Conservation (phyloP, 1,139 yeast species). For the Entelexis paramagnoliae region DNA sequence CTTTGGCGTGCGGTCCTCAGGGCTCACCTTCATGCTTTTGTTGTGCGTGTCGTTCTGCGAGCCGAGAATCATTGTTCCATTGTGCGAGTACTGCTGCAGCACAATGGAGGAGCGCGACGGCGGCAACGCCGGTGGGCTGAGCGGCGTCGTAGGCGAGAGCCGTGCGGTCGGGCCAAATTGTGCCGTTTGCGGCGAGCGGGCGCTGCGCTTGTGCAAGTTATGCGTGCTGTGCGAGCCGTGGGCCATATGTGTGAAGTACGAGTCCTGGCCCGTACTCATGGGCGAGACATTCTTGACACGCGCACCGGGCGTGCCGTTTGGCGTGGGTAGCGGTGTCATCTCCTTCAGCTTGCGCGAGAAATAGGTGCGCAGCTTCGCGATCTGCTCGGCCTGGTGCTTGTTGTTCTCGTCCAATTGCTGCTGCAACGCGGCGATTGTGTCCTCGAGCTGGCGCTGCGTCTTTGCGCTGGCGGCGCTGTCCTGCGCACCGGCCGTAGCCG, state of each 20-base stretch:
- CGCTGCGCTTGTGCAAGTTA: neutral
- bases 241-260: neutral
- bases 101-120: neutral
- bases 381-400: conserved; percentile 29
- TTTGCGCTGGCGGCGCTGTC: no score
- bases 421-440: conserved; percentile 26
- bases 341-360: conserved; percentile 35
- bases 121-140: conserved; percentile 3
- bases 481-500: no score
- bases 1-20: conserved; percentile 4
- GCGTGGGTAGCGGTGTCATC: conserved; percentile 37
- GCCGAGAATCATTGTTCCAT: neutral
- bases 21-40: neutral
- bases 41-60: neutral
- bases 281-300: neutral
- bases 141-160: neutral
- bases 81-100: conserved; percentile 1
- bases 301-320: conserved; percentile 34
- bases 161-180: neutral
- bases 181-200: conserved; percentile 3
- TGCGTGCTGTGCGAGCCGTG: neutral
- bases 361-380: conserved; percentile 33
- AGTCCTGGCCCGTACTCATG: neutral
- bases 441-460: conserved; percentile 16
- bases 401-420: conserved; percentile 33